phyloP scores from a whole-genome alignment of 2,329 filamentous ascomycete genomes.

The Diaporthe amygdali region DNA sequence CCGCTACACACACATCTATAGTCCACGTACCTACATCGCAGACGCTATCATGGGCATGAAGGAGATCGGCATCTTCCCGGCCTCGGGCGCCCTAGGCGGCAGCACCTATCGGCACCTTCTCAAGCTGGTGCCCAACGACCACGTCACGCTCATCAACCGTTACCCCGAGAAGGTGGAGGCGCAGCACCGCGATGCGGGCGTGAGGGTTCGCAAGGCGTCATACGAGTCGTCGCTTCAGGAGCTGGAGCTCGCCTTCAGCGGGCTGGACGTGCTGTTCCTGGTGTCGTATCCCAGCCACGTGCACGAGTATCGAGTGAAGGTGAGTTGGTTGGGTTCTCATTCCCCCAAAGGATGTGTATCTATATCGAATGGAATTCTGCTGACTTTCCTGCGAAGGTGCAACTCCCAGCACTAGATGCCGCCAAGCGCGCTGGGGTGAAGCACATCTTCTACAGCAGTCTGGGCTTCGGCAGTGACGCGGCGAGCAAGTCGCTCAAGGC shows the following conservation, averaged over 20 bases:
- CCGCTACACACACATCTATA: background rate
- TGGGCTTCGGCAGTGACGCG: constrained; percentile 55
- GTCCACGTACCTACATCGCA: background rate
- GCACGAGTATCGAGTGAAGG: constrained; percentile 48
- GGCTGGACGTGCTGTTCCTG: constrained; percentile 57
- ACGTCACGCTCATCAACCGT: constrained; percentile 53
- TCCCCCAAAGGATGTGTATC: background rate
- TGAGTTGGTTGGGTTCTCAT: constrained; percentile 27
- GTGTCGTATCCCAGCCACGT: constrained; percentile 59
- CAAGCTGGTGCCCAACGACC: constrained; percentile 44
- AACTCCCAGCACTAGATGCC: constrained; percentile 54
- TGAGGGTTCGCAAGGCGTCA: constrained; percentile 55
- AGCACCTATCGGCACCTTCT: constrained; percentile 56
- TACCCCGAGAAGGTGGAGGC: constrained; percentile 46
- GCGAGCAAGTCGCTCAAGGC: constrained; percentile 29
- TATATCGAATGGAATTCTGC: background rate
- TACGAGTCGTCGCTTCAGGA: constrained; percentile 51
- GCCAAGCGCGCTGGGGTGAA: constrained; percentile 55
- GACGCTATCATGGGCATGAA: constrained; percentile 29
- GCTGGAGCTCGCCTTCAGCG: constrained; percentile 52
- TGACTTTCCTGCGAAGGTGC: constrained; percentile 26
- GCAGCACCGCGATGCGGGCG: constrained; percentile 45
- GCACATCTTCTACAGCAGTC: constrained; percentile 64
- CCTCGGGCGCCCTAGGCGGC: constrained; percentile 56
- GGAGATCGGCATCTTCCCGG: constrained; percentile 53